Evolutionary conservation across 75 land plant species (phyloP).

Genomic region (Picea sitchensis): DNA sequence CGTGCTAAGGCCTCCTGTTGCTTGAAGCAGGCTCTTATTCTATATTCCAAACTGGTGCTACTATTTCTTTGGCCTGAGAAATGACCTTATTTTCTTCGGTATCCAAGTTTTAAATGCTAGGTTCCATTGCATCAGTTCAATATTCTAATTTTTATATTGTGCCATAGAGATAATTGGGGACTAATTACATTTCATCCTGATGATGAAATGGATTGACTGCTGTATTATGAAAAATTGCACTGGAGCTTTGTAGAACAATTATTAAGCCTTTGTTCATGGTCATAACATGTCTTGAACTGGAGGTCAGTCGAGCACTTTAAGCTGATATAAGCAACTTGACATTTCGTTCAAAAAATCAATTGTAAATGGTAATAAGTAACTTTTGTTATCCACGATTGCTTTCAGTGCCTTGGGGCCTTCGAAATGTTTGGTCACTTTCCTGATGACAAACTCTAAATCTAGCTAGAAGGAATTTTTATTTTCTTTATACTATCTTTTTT

Average conservation of each 20-base stretch:
- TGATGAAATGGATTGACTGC: slow-evolving; percentile 1
- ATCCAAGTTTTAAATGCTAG: not conserved
- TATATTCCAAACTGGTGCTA: slow-evolving; percentile 5
- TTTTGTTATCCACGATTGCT: not conserved
- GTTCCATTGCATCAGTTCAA: not conserved
- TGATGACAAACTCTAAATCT: not conserved
- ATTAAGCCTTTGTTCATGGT: not conserved
- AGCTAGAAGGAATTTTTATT: not conserved
- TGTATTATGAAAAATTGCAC: not conserved
- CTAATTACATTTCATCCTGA: not conserved
- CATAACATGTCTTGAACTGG: not conserved
- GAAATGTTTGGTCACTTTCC: not conserved
- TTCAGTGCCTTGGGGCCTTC: not conserved
- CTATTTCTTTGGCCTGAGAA: not conserved
- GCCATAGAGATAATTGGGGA: not conserved
- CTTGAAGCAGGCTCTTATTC: slow-evolving; percentile 23
- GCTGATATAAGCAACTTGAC: not conserved
- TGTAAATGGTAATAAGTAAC: slow-evolving; percentile 8
- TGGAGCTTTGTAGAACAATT: slow-evolving; percentile 2
- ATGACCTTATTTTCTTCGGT: not conserved
- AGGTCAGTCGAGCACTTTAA: not conserved
- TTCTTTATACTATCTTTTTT: not conserved
- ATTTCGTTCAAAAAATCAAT: not conserved
- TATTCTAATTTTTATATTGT: not conserved
- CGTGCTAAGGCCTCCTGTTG: slow-evolving; percentile 75